These are phyloP conservation scores for Hypsizygus marmoreus DNA, from an alignment of 768 basidiomycete genomes.

Conservation along the genomic window DNA sequence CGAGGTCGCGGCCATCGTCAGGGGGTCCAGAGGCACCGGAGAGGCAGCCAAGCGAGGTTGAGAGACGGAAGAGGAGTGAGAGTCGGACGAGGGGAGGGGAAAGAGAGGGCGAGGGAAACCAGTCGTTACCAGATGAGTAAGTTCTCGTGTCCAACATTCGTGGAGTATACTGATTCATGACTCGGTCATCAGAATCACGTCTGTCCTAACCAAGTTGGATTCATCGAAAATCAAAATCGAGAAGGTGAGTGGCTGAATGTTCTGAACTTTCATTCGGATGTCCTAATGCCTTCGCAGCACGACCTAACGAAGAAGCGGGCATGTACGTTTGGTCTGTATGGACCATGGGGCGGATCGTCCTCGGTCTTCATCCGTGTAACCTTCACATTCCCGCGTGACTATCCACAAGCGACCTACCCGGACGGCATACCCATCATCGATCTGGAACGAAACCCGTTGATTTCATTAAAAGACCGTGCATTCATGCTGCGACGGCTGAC, in stretches of 20 bases:
- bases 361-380: conserved; percentile 86
- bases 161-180: background rate
- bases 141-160: conserved; percentile 17
- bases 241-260: conserved; percentile 52
- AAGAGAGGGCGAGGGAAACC: conserved; percentile 36
- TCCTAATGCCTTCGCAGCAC: conserved; percentile 39
- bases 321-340: conserved; percentile 84
- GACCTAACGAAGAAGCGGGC: conserved; percentile 73
- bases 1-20: conserved; percentile 39
- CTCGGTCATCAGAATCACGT: conserved; percentile 58
- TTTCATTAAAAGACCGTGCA: conserved; percentile 75
- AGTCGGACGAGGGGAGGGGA: conserved; percentile 44
- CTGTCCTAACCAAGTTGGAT: conserved; percentile 66
- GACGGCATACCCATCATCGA: conserved; percentile 74
- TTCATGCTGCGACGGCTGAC: conserved; percentile 79
- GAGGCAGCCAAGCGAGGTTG: conserved; percentile 12
- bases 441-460: conserved; percentile 79
- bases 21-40: conserved; percentile 12
- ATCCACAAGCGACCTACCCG: conserved; percentile 66
- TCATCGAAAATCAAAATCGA: conserved; percentile 81
- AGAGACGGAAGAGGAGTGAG: conserved; percentile 45
- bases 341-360: conserved; percentile 88
- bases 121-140: conserved; percentile 75
- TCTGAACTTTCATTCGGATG: background rate
- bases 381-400: conserved; percentile 85